Evolutionary conservation across 768 basidiomycete genomes (phyloP).

Genomic region (Leccinum variicolor): DNA sequence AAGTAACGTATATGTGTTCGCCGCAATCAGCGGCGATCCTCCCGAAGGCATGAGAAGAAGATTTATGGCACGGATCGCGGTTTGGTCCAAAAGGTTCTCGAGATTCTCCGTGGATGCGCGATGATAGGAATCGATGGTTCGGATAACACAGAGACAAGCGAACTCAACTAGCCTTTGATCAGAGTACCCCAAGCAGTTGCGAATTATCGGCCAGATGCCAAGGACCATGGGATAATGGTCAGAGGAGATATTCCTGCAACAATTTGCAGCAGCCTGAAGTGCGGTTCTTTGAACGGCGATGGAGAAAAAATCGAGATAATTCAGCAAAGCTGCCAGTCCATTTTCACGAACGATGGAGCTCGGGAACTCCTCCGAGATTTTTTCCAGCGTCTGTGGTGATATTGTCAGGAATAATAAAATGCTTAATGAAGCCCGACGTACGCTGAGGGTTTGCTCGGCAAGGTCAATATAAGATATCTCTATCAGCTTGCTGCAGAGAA

Average conservation of each 20-base stretch:
- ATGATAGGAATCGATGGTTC: slow-evolving; percentile 89
- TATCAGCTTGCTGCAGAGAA: slow-evolving; percentile 93
- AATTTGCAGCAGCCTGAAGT: slow-evolving; percentile 93
- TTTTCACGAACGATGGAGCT: slow-evolving; percentile 95
- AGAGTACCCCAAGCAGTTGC: slow-evolving; percentile 86
- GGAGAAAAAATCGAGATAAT: slow-evolving; percentile 97
- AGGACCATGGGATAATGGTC: slow-evolving; percentile 89
- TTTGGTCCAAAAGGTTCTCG: slow-evolving; percentile 78
- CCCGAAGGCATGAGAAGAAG: slow-evolving; percentile 81
- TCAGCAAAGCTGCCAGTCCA: slow-evolving; percentile 87
- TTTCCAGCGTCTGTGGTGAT: slow-evolving; percentile 80
- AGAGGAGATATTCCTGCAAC: slow-evolving; percentile 86
- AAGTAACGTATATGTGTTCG: slow-evolving; percentile 85
- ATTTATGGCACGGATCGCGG: slow-evolving; percentile 80
- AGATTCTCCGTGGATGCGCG: slow-evolving; percentile 82
- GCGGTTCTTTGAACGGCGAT: slow-evolving; percentile 97
- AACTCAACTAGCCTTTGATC: slow-evolving; percentile 98
- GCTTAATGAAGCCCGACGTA: slow-evolving; percentile 43
- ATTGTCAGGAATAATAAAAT: slow-evolving; percentile 10
- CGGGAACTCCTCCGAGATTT: slow-evolving; percentile 97
- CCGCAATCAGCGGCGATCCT: slow-evolving; percentile 79
- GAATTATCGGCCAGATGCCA: slow-evolving; percentile 89
- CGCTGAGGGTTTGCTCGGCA: slow-evolving; percentile 96
- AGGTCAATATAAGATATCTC: slow-evolving; percentile 98
- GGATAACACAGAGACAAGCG: slow-evolving; percentile 91